Base-by-base conservation (phyloP, 352 stramenopile species). In the Pythium plurisporium region DNA sequence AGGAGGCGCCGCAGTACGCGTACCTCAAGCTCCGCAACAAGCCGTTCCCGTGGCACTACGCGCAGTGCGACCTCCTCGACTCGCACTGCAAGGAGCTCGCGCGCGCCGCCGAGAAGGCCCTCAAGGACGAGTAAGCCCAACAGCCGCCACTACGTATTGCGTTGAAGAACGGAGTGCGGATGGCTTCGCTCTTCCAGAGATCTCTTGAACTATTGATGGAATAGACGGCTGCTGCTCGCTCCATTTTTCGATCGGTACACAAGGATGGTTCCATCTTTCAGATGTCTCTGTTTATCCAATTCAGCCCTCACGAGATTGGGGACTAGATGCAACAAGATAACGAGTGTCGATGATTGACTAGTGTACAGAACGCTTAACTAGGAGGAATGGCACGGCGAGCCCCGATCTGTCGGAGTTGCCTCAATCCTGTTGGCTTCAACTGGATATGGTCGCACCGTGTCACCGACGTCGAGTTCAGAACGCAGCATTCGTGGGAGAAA, bases 1-100 rank as follows among this genome's bases (percentile, higher is more conserved):
- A 91, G 36, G 71, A 87, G 51, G 66, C 58, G 25, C 76, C 78
- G 4, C 73, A 72, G 45, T 94, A 76, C 70, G 69, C 82, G 34
- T 91, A 94, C 79, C 81, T 92, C 64, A 94, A 91, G 73, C 74
- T 94, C 53, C 84, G 84, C 70, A 94, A 70, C 67, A 94, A 94
- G 73, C 84, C 84, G 23, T 94, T 84, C 72, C 84, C 84, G 59
- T 94, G 84, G 84, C 57, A 83, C 33, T 82, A 84, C 55, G 78
- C 84, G 55, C 55, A 81, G 73, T 94, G 84, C 72, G 83, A 94
- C 76, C 65, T 89, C 36, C 57, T 94, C 48, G 84, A 94, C 73
- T 59, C 27, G 20, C 60, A 89, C 62, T 94, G 84, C 76, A 86
- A 86, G 55, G 72, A 73, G 43, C 70, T 78, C 40, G 79, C 77